These are phyloP conservation scores for Lactarius evosmus DNA, from an alignment of 768 basidiomycete species.

Conservation along the genomic window DNA sequence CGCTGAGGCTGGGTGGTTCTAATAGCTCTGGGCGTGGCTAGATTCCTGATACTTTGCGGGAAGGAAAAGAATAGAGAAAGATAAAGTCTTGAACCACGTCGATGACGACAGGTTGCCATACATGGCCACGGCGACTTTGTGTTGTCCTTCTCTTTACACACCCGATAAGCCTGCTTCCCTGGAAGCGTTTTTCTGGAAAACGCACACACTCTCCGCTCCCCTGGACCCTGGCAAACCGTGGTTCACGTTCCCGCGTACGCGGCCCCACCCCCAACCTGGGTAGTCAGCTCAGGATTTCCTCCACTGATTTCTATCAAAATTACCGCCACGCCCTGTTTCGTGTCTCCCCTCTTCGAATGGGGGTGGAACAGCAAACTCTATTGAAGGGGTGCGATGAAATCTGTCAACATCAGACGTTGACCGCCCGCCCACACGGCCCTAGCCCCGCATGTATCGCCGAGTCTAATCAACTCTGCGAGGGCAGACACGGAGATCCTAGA, in stretches of 20 bases:
- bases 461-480: background rate
- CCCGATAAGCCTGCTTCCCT: conserved; percentile 18
- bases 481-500: background rate
- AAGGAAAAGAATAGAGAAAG: background rate
- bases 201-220: conserved; percentile 6
- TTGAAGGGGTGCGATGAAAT: background rate
- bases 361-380: background rate
- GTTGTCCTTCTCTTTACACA: background rate
- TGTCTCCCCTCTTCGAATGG: background rate
- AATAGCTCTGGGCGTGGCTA: background rate
- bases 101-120: background rate
- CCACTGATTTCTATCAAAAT: conserved; percentile 13
- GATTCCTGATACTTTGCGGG: conserved; percentile 6
- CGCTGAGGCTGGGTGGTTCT: conserved; percentile 1
- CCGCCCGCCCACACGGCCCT: background rate
- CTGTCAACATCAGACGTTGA: background rate
- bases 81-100: background rate
- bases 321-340: background rate
- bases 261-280: background rate
- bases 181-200: conserved; percentile 7
- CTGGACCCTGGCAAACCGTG: conserved; percentile 18
- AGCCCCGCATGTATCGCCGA: background rate
- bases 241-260: background rate
- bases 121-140: conserved; percentile 1
- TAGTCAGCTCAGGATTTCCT: background rate